phyloP scores from a whole-genome alignment of 1,284 basidiomycete genomes.

The Apiotrichum sp. region DNA sequence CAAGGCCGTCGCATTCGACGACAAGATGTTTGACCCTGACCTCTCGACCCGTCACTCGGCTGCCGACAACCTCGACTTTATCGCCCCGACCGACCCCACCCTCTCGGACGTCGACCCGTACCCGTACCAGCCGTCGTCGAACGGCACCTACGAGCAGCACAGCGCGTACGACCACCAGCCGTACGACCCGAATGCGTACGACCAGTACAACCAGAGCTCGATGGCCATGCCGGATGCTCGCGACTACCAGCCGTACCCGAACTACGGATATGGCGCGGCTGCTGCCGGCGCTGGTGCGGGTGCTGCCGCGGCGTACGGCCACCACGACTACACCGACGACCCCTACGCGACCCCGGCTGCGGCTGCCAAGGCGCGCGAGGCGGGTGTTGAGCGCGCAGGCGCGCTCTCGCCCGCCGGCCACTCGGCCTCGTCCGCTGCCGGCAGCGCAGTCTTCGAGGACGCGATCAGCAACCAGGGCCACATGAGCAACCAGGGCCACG shows the following conservation, averaged over 20 bases:
- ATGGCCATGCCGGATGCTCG: conserved; percentile 42
- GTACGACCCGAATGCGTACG: conserved; percentile 8
- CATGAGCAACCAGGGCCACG: no score
- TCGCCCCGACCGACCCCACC: conserved; percentile 20
- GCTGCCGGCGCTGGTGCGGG: conserved; percentile 20
- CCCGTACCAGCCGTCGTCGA: neutral
- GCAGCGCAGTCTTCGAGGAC: conserved; percentile 1
- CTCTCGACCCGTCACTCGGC: conserved; percentile 35
- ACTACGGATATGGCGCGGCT: conserved; percentile 23
- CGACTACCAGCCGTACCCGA: conserved; percentile 23
- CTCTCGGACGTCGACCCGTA: conserved; percentile 22
- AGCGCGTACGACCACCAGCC: neutral
- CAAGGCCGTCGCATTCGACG: conserved; percentile 41
- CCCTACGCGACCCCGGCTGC: conserved; percentile 24
- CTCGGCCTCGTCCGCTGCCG: neutral
- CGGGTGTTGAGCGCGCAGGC: conserved; percentile 22
- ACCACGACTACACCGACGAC: conserved; percentile 14
- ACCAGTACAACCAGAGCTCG: conserved; percentile 10
- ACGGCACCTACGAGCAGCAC: neutral
- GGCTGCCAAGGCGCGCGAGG: conserved; percentile 36
- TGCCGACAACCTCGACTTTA: conserved; percentile 38
- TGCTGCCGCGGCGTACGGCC: conserved; percentile 1
- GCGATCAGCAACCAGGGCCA: neutral
- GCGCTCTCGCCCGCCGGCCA: neutral
- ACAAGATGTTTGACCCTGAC: conserved; percentile 45